phyloP scores from a whole-genome alignment of 441 rosid species.

The Eutrema salsugineum region DNA sequence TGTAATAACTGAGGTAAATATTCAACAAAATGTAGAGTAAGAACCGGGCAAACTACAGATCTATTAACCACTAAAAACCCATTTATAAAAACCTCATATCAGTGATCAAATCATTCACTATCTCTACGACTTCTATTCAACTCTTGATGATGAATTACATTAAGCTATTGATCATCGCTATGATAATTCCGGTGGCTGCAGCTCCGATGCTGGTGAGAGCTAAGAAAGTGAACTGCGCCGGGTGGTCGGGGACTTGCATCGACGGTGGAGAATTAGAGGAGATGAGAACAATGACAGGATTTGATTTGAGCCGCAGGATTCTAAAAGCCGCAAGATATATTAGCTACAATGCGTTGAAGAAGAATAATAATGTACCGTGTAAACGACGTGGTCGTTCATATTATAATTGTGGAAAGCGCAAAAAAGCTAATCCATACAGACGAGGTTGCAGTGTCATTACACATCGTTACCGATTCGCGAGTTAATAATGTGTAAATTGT shows the following conservation, averaged over 20 bases:
- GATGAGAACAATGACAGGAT: conserved; percentile 1
- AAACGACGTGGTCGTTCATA: conserved; percentile 32
- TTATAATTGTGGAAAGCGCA: conserved; percentile 24
- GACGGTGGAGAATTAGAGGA: not conserved
- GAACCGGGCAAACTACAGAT: conserved; percentile 8
- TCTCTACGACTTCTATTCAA: not conserved
- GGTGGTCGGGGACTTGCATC: not conserved
- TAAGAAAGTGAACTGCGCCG: not conserved
- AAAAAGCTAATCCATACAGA: conserved; percentile 32
- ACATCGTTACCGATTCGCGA: conserved; percentile 16
- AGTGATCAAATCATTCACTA: not conserved
- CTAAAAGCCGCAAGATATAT: conserved; percentile 17
- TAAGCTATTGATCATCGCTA: not conserved
- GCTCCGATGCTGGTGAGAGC: not conserved
- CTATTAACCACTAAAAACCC: not conserved
- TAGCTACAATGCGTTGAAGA: conserved; percentile 31
- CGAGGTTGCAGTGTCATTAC: conserved; percentile 36
- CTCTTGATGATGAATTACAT: conserved; percentile 6
- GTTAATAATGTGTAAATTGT: not conserved
- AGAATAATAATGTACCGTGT: conserved; percentile 31
- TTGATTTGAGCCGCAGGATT: conserved; percentile 14
- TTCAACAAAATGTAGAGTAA: conserved; percentile 11
- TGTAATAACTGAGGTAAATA: not conserved
- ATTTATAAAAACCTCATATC: not conserved
- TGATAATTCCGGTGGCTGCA: not conserved